Conservation (phyloP, 208 protist genomes). For the Acanthamoeba castellanii region DNA sequence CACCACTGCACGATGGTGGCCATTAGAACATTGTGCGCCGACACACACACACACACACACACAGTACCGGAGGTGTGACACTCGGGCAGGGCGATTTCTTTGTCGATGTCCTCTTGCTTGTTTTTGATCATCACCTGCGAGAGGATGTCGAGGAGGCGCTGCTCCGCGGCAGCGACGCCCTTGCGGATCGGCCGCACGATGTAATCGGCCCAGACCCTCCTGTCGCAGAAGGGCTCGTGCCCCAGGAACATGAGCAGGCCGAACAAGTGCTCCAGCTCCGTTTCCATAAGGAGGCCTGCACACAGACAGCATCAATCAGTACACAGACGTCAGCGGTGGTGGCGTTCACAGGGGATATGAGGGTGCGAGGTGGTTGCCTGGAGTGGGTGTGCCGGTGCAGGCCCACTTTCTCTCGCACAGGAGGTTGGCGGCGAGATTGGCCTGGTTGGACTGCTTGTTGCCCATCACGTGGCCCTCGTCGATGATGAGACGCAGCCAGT, state of each 20-base stretch:
- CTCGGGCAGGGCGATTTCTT: slow-evolving; percentile 40
- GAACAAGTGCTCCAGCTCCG: slow-evolving; percentile 74
- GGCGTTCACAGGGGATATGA: background rate
- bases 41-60: background rate
- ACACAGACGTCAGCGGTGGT: background rate
- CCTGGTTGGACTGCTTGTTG: slow-evolving; percentile 74
- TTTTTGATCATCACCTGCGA: slow-evolving; percentile 67
- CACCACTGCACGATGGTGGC: background rate
- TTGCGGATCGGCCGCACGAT: slow-evolving; percentile 72
- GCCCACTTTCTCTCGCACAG: slow-evolving; percentile 75
- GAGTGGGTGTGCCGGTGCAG: slow-evolving; percentile 81
- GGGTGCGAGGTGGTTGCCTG: background rate
- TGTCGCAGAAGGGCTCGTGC: slow-evolving; percentile 54
- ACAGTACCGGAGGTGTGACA: slow-evolving; percentile 45
- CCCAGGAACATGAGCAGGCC: slow-evolving; percentile 75
- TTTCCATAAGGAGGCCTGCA: slow-evolving; percentile 33
- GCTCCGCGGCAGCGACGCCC: slow-evolving; percentile 14
- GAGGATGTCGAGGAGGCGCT: slow-evolving; percentile 65
- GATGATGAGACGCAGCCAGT: slow-evolving; percentile 83
- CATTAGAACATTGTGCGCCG: too few relatives aligned
- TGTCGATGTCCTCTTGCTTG: slow-evolving; percentile 60
- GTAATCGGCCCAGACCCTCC: background rate
- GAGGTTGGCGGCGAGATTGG: slow-evolving; percentile 1
- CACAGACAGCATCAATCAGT: background rate
- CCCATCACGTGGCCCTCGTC: slow-evolving; percentile 84